Evolutionary conservation across 2,329 filamentous ascomycete genomes (phyloP).

Genomic region (Xylariaceae sp.): DNA sequence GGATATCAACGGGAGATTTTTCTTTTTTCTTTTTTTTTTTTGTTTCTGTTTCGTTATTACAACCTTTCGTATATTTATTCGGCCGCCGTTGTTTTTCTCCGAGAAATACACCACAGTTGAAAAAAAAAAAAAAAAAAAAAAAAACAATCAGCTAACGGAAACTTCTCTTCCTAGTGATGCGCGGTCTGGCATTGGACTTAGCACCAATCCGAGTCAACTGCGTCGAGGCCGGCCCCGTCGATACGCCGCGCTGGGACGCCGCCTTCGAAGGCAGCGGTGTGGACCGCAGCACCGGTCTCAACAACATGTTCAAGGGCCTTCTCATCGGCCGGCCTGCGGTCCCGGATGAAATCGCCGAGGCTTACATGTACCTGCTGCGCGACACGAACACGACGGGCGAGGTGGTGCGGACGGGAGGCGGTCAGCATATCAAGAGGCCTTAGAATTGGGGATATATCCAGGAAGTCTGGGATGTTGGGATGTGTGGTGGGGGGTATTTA

Average conservation of each 20-base stretch:
- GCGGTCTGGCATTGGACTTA: constrained; percentile 21
- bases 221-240: constrained; percentile 25
- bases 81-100: no score
- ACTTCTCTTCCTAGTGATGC: background rate
- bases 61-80: background rate
- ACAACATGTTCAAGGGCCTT: constrained; percentile 6
- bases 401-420: constrained; percentile 27
- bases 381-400: constrained; percentile 29
- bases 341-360: constrained; percentile 28
- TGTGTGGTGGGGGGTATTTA: no score
- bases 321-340: constrained; percentile 19
- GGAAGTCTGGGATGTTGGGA: no score
- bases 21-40: background rate
- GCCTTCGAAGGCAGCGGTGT: background rate
- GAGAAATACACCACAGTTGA: no score
- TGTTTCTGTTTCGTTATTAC: background rate
- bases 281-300: constrained; percentile 12
- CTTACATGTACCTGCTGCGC: constrained; percentile 29
- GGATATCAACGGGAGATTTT: background rate
- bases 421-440: constrained; percentile 10
- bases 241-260: constrained; percentile 14
- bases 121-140: background rate
- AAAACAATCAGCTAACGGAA: background rate
- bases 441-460: no score
- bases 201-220: constrained; percentile 24